Percentiles rank a stretch among this genome's conserved stretches.
Conservation (phyloP, 1,284 basidiomycete genomes). For the Golubevia sp. region DNA sequence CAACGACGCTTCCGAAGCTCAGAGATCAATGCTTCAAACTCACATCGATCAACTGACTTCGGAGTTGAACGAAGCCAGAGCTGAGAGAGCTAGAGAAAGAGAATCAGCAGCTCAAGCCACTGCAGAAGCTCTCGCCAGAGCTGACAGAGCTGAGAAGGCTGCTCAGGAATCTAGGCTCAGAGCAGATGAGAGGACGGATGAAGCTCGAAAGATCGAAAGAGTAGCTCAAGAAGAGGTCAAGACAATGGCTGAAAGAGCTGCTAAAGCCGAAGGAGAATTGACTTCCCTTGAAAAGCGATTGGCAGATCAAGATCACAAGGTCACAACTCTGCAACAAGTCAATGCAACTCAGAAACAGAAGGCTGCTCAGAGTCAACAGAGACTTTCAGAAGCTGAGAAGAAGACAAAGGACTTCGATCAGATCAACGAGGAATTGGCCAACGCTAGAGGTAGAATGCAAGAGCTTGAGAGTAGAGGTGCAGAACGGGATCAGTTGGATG, state of each 20-base stretch:
- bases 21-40: slow-evolving; percentile 15
- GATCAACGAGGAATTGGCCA: slow-evolving; percentile 15
- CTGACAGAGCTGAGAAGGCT: slow-evolving; percentile 16
- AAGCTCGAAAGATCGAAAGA: slow-evolving; percentile 13
- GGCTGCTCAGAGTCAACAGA: slow-evolving; percentile 35
- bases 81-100: slow-evolving; percentile 18
- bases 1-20: not conserved
- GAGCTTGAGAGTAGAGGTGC: slow-evolving; percentile 17
- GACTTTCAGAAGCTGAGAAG: slow-evolving; percentile 38
- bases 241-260: slow-evolving; percentile 19
- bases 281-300: slow-evolving; percentile 31
- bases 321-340: slow-evolving; percentile 34
- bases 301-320: slow-evolving; percentile 37
- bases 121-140: slow-evolving; percentile 23
- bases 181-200: slow-evolving; percentile 11
- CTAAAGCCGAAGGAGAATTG: slow-evolving; percentile 34
- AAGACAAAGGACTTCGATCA: slow-evolving; percentile 28
- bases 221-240: slow-evolving; percentile 12
- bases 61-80: slow-evolving; percentile 18
- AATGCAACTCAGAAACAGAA: slow-evolving; percentile 50
- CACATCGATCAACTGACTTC: slow-evolving; percentile 21
- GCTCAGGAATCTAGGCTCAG: slow-evolving; percentile 15
- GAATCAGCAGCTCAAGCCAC: slow-evolving; percentile 21
- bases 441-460: slow-evolving; percentile 8
- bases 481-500: slow-evolving; percentile 19